Evolutionary conservation across 176 grass and related monocot species (phyloP), one percentile per base, ranked within the genome.

Genomic region (Paspalum vaginatum): DNA sequence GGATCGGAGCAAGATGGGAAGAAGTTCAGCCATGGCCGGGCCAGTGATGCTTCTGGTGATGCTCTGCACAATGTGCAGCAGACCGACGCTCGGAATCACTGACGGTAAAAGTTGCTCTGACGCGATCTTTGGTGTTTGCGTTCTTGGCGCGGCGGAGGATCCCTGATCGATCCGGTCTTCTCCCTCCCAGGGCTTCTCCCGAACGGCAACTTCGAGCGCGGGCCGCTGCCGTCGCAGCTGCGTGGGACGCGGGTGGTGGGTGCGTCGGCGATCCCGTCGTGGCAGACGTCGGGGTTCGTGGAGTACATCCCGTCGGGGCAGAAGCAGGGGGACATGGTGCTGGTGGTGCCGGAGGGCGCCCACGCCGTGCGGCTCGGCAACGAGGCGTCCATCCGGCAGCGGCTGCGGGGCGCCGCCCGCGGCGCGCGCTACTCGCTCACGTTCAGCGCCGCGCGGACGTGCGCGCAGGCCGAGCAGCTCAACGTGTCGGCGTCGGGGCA

Each of bases 121-220:
- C 14, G 24, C 55, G 26, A 16, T 39, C 27, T 38, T 15, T 13
- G 65, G 12, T 20, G 45, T 61, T 45, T 38, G 15, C 52, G 27
- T 79, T 66, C 12, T 25, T 79, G 18, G 12, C 27, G 10, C 68
- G n/a, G 38, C 42, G n/a, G n/a, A n/a, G 45, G 42, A 45, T 59
- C 47, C 66, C 44, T 49, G 26, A 49, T 32, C 7, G 16, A 2
- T 61, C 16, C 3, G 1, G 54, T 25, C 53, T 3, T n/a, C 27
- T 7, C 18, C 26, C 47, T 43, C 17, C 32, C 89, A 97, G 94
- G 94, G 4, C 48, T 97, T 74, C 61, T 97, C 39, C 72, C 94
- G 9, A 97, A 97, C 67, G 94, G 94, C 44, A 97, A 97, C 91
- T 97, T 97, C 77, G 94, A 97, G 87, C 44, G 65, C 27, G 85